A percentile compares a stretch with the other conserved stretches of the same genome.
Evolutionary conservation across 2,329 filamentous ascomycete species (phyloP).

Genomic region (Botrytis deweyae): DNA sequence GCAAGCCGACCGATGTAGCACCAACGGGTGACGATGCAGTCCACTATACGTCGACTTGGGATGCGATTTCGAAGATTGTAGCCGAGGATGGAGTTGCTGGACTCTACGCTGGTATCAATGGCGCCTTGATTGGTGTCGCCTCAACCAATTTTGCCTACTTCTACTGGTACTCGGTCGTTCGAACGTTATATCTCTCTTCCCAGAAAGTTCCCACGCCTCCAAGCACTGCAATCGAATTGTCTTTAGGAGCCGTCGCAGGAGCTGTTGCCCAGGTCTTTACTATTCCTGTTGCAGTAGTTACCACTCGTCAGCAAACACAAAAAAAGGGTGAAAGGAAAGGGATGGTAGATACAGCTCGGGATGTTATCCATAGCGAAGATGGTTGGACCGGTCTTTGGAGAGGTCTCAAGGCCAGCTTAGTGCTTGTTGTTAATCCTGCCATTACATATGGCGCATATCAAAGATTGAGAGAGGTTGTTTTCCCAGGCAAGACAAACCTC

Average conservation of each 20-base stretch:
- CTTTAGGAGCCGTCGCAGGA: constrained; percentile 81
- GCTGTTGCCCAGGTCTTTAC: constrained; percentile 94
- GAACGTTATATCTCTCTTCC: constrained; percentile 70
- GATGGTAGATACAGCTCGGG: constrained; percentile 79
- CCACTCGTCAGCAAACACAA: constrained; percentile 94
- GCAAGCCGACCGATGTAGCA: constrained; percentile 47
- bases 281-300: constrained; percentile 93
- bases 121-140: constrained; percentile 84
- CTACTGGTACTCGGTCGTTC: constrained; percentile 94
- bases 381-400: constrained; percentile 89
- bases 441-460: constrained; percentile 99
- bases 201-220: constrained; percentile 61
- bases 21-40: constrained; percentile 51
- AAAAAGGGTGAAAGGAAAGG: constrained; percentile 80
- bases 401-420: constrained; percentile 91
- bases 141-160: constrained; percentile 99
- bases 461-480: constrained; percentile 74
- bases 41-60: constrained; percentile 84
- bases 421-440: constrained; percentile 91
- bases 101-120: constrained; percentile 85
- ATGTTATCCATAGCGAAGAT: constrained; percentile 88
- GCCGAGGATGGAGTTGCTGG: constrained; percentile 76
- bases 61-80: constrained; percentile 83
- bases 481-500: constrained; percentile 72
- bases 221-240: constrained; percentile 78